These are phyloP conservation scores for Spinellus fusiger DNA, from an alignment of 192 early-diverging fungal species.

Conservation along the genomic window DNA sequence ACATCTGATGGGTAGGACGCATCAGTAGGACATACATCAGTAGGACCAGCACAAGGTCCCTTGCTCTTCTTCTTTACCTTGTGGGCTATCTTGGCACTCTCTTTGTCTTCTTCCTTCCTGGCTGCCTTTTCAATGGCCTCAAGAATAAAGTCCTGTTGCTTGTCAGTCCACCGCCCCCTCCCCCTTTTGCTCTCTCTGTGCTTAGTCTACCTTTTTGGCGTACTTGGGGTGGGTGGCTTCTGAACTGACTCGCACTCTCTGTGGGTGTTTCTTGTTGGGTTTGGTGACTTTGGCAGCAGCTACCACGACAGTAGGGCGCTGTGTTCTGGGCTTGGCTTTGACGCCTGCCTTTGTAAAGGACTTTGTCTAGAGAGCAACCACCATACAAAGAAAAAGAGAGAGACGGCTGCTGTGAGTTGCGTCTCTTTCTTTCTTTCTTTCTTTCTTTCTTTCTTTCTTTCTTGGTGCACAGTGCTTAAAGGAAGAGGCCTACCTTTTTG, in stretches of 20 bases:
- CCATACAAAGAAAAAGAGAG: background rate
- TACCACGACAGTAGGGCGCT: background rate
- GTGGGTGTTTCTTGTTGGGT: background rate
- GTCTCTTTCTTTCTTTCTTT: no score
- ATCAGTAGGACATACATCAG: background rate
- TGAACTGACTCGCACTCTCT: background rate
- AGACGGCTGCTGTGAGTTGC: background rate
- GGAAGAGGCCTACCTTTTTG: no score
- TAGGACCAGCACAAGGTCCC: no score
- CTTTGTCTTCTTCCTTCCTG: background rate
- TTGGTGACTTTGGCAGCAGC: background rate
- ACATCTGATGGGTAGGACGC: background rate
- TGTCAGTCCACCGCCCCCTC: background rate
- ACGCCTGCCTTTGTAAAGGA: background rate
- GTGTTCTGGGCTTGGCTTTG: background rate
- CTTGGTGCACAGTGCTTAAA: no score
- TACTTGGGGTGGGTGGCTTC: background rate
- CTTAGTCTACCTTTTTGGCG: background rate
- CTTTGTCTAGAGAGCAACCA: background rate
- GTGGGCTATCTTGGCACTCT: background rate
- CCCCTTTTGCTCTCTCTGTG: background rate
- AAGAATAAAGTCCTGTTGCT: background rate
- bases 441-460: no score
- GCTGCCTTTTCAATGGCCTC: background rate
- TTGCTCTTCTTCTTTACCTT: no score